Evolutionary conservation across 345 rosid species (phyloP).

Genomic region (Eucalyptus cloeziana): DNA sequence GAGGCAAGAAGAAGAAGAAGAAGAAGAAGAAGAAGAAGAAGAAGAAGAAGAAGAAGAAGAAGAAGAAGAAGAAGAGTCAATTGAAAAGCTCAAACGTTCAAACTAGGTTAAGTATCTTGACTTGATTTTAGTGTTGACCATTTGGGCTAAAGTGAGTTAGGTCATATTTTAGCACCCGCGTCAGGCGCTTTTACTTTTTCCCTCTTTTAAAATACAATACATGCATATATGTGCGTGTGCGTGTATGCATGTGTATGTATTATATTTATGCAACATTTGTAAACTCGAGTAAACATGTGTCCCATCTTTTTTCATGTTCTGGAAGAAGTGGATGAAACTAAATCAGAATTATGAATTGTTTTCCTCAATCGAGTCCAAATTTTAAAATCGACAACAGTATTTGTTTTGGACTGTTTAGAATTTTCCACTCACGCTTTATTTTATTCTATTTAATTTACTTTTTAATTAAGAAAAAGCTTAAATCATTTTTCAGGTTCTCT

Average conservation of each 20-base stretch:
- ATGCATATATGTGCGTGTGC: background rate
- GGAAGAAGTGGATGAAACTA: background rate
- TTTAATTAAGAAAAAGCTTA: background rate
- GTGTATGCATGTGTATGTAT: no score
- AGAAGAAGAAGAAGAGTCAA: background rate
- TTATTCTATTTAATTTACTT: background rate
- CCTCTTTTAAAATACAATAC: background rate
- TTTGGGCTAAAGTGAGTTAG: background rate
- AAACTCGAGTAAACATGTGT: background rate
- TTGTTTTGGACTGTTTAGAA: background rate
- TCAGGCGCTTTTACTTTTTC: background rate
- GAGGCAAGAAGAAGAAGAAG: rapidly evolving
- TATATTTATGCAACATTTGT: background rate
- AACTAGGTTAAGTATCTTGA: background rate
- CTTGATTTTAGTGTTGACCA: background rate
- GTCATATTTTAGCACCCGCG: background rate
- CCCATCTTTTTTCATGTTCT: background rate
- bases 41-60: no score
- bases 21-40: rapidly evolving
- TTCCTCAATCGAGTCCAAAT: background rate
- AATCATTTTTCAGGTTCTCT: background rate
- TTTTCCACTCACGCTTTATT: background rate
- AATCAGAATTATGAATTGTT: background rate
- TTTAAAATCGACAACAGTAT: background rate
- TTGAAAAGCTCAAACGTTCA: background rate